Evolutionary conservation across 805 yeast genomes (phyloP).

Genomic region (Ogataea zsoltii): DNA sequence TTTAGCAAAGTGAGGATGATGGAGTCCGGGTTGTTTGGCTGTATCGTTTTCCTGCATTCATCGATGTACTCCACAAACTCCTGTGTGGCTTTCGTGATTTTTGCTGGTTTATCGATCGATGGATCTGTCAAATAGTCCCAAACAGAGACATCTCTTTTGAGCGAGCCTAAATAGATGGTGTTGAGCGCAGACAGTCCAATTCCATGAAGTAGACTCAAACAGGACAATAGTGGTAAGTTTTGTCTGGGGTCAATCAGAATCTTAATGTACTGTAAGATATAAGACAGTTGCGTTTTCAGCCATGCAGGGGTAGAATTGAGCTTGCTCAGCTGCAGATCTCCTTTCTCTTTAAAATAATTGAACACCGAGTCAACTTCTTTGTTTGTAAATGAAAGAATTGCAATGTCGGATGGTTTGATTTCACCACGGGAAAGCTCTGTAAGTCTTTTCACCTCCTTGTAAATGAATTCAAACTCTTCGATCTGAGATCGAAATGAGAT

Average conservation of each 20-base stretch:
- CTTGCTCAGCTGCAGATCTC: constrained; percentile 41
- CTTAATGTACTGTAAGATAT: constrained; percentile 51
- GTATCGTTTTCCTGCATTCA: constrained; percentile 26
- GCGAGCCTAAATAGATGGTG: constrained; percentile 19
- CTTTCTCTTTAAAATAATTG: constrained; percentile 40
- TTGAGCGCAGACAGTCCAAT: constrained; percentile 25
- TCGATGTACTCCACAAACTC: constrained; percentile 17
- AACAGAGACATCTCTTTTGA: constrained; percentile 23
- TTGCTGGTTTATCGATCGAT: constrained; percentile 10
- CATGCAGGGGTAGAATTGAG: constrained; percentile 52
- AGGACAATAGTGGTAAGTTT: constrained; percentile 29
- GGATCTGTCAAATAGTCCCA: constrained; percentile 23
- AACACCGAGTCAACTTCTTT: constrained; percentile 43
- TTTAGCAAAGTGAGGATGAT: constrained; percentile 37
- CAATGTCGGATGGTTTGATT: constrained; percentile 49
- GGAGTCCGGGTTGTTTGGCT: constrained; percentile 36
- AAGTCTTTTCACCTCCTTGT: constrained; percentile 45
- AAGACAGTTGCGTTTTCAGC: constrained; percentile 45
- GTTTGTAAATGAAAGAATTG: constrained; percentile 55
- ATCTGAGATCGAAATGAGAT: constrained; percentile 26
- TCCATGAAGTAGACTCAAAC: constrained; percentile 24
- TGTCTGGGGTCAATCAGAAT: constrained; percentile 36
- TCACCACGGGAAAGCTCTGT: constrained; percentile 42
- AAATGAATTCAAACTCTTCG: constrained; percentile 46
- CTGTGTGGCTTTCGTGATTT: constrained; percentile 6